These are phyloP conservation scores for Aureobasidium sp. DNA, from an alignment of 2,329 filamentous ascomycete genomes.

Conservation along the genomic window DNA sequence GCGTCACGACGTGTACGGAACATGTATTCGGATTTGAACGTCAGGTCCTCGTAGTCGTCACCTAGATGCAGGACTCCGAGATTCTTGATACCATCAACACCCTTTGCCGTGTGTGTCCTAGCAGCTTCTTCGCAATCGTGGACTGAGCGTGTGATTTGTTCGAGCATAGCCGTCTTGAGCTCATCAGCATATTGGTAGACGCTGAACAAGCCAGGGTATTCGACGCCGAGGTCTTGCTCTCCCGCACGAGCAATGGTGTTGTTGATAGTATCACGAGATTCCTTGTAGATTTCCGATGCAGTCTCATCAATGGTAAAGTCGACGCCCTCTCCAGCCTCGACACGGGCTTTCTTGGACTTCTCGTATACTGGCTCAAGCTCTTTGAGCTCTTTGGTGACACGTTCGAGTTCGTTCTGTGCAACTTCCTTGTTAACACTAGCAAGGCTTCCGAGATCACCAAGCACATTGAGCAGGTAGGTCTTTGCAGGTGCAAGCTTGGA, in stretches of 20 bases:
- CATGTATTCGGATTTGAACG: constrained; percentile 89
- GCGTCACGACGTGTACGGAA: constrained; percentile 78
- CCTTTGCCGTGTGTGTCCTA: constrained; percentile 66
- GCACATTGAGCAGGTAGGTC: constrained; percentile 88
- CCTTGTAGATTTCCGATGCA: constrained; percentile 76
- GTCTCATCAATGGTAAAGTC: constrained; percentile 77
- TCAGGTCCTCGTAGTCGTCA: constrained; percentile 75
- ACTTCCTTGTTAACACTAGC: constrained; percentile 84
- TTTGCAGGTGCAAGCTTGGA: constrained; percentile 94
- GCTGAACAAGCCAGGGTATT: constrained; percentile 77
- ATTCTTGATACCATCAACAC: constrained; percentile 82
- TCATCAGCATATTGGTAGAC: constrained; percentile 92
- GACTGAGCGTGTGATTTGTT: constrained; percentile 75
- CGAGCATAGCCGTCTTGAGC: constrained; percentile 83
- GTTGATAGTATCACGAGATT: constrained; percentile 69
- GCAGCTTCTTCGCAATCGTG: constrained; percentile 76
- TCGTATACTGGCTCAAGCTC: constrained; percentile 82
- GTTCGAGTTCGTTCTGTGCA: constrained; percentile 74
- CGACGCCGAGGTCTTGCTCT: constrained; percentile 69
- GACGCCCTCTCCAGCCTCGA: constrained; percentile 73
- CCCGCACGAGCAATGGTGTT: constrained; percentile 71
- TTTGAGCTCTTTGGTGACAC: constrained; percentile 71
- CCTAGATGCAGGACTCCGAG: constrained; percentile 84
- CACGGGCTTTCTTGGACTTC: constrained; percentile 70
- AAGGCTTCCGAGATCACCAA: constrained; percentile 77